These are phyloP conservation scores for Podospora conica DNA, from an alignment of 495 filamentous ascomycete species.

Conservation along the genomic window DNA sequence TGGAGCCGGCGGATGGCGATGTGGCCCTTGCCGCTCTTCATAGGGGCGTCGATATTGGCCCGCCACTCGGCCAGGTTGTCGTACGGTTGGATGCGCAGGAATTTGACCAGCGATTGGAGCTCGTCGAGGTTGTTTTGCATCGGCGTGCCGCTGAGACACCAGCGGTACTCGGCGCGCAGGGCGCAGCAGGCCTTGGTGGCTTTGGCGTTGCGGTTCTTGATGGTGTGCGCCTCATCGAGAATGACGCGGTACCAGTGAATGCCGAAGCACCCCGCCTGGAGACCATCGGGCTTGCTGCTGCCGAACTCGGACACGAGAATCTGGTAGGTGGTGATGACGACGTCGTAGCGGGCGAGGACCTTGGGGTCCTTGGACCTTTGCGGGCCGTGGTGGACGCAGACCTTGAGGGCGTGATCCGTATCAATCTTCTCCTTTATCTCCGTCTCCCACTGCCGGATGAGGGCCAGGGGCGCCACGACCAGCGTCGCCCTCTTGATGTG, in stretches of 20 bases:
- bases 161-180: constrained; percentile 75
- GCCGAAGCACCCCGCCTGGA: constrained; percentile 79
- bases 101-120: constrained; percentile 85
- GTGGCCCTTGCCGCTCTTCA: constrained; percentile 78
- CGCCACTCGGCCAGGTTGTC: constrained; percentile 78
- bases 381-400: constrained; percentile 85
- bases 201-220: constrained; percentile 97
- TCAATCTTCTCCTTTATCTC: constrained; percentile 79
- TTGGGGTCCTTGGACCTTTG: constrained; percentile 70
- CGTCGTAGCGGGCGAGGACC: constrained; percentile 77
- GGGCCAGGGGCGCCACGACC: constrained; percentile 87
- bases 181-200: constrained; percentile 81
- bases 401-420: constrained; percentile 59
- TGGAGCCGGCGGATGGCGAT: constrained; percentile 86
- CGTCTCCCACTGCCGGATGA: constrained; percentile 96
- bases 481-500: constrained; percentile 71
- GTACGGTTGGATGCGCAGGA: constrained; percentile 87
- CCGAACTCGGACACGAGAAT: constrained; percentile 85
- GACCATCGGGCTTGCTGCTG: constrained; percentile 44
- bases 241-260: constrained; percentile 93
- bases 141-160: constrained; percentile 93
- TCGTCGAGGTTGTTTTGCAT: constrained; percentile 99
- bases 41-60: constrained; percentile 75
- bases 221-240: constrained; percentile 93
- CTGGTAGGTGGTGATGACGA: constrained; percentile 96